Percentiles rank a stretch among this genome's conserved stretches.
phyloP scores from a whole-genome alignment of 306 rosid species.

The Sesbania bispinosa region DNA sequence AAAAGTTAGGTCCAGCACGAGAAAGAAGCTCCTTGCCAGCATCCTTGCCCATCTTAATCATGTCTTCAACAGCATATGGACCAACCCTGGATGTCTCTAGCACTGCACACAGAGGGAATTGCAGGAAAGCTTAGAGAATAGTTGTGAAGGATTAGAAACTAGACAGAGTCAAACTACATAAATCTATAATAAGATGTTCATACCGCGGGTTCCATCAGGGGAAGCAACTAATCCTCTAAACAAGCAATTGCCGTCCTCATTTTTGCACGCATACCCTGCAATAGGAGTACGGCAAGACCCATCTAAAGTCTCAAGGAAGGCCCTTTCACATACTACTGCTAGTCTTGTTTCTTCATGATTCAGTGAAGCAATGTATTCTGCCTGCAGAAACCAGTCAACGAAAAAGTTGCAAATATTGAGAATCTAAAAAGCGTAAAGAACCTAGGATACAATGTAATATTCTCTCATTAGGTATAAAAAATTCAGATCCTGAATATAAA shows the following conservation, averaged over 20 bases:
- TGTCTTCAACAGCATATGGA: constrained; percentile 57
- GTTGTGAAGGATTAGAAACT: not conserved
- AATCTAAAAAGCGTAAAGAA: not conserved
- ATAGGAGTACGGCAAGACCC: constrained; percentile 95
- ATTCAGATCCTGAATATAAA: too few species aligned
- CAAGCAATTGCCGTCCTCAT: constrained; percentile 64
- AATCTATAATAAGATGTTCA: constrained; percentile 8
- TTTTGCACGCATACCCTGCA: constrained; percentile 81
- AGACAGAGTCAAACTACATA: not conserved
- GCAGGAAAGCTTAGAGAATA: not conserved
- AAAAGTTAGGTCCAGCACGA: constrained; percentile 78
- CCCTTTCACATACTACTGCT: constrained; percentile 83
- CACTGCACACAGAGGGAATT: constrained; percentile 43
- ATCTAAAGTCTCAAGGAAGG: constrained; percentile 67
- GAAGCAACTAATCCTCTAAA: constrained; percentile 88
- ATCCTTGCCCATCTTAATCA: constrained; percentile 77
- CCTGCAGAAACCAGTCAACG: constrained; percentile 45
- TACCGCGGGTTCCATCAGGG: constrained; percentile 81
- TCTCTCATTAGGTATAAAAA: too few species aligned
- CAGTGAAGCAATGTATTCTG: constrained; percentile 61
- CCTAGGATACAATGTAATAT: too few species aligned
- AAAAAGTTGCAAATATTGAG: constrained; percentile 2
- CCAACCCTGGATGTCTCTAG: constrained; percentile 80
- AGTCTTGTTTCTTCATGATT: constrained; percentile 88
- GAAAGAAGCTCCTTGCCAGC: constrained; percentile 88